Evolutionary conservation across 2,329 filamentous ascomycete genomes (phyloP).

Genomic region (Aspergillus arachidicola): DNA sequence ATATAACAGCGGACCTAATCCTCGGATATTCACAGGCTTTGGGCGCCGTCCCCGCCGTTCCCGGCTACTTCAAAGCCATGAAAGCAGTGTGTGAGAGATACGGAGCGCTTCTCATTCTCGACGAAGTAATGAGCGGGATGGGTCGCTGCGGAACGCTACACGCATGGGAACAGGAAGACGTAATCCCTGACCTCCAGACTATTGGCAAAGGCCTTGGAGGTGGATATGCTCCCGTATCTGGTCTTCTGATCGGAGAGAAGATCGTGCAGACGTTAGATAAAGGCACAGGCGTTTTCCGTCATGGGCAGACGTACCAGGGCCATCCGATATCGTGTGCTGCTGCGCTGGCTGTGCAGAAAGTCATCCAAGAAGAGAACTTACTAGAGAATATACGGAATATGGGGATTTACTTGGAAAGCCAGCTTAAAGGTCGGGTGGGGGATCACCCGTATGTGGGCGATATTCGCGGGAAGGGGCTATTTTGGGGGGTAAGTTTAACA

Average conservation of each 20-base stretch:
- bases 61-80: slow-evolving; percentile 71
- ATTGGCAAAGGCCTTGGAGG: slow-evolving; percentile 63
- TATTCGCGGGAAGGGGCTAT: slow-evolving; percentile 61
- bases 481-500: slow-evolving; percentile 58
- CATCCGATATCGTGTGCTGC: slow-evolving; percentile 59
- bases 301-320: slow-evolving; percentile 65
- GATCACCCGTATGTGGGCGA: slow-evolving; percentile 57
- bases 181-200: slow-evolving; percentile 62
- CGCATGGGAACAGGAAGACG: slow-evolving; percentile 61
- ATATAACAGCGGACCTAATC: background rate
- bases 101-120: slow-evolving; percentile 74
- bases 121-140: slow-evolving; percentile 73
- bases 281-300: slow-evolving; percentile 54
- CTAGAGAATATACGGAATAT: slow-evolving; percentile 60
- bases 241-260: slow-evolving; percentile 53
- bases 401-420: slow-evolving; percentile 49
- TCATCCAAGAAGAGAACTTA: slow-evolving; percentile 60
- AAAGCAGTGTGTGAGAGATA: slow-evolving; percentile 69
- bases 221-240: slow-evolving; percentile 59
- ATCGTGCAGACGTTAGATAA: slow-evolving; percentile 53
- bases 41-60: slow-evolving; percentile 67
- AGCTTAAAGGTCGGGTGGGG: slow-evolving; percentile 49
- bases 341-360: slow-evolving; percentile 63
- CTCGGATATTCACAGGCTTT: slow-evolving; percentile 51
- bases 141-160: slow-evolving; percentile 61